Percentiles rank a stretch among this genome's conserved stretches.
Evolutionary conservation across 140 eudicot genomes (phyloP).

Genomic region (Stevia rebaudiana): DNA sequence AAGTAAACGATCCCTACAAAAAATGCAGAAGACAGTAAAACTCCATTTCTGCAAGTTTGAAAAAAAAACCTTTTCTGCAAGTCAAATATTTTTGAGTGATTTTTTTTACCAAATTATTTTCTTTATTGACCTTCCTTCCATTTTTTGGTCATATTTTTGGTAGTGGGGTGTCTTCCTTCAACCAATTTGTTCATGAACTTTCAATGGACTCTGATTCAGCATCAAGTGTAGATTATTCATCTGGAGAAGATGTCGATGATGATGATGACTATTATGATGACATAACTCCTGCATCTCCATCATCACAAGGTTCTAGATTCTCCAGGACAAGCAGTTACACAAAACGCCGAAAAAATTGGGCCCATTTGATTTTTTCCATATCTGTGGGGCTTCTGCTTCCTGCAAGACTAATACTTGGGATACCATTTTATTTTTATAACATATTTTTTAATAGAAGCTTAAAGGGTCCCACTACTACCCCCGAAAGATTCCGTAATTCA

Average conservation of each 20-base stretch:
- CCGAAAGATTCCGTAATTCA: constrained; percentile 27
- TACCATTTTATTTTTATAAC: constrained; percentile 48
- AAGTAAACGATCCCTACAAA: neutral
- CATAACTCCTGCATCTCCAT: constrained; percentile 59
- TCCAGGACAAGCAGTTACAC: constrained; percentile 64
- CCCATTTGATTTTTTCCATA: constrained; percentile 41
- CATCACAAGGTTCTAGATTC: constrained; percentile 60
- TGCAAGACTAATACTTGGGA: constrained; percentile 46
- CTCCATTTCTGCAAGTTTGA: neutral
- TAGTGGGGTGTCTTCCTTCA: constrained; percentile 96
- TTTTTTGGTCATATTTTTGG: neutral
- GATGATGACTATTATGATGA: constrained; percentile 34
- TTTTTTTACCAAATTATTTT: neutral
- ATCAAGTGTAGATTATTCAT: constrained; percentile 72
- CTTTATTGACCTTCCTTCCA: constrained; percentile 11
- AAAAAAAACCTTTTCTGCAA: neutral
- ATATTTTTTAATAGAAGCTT: constrained; percentile 30
- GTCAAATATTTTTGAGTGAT: neutral
- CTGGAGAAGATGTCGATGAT: constrained; percentile 55
- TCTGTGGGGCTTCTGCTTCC: constrained; percentile 68
- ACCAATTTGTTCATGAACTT: constrained; percentile 81
- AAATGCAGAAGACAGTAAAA: neutral
- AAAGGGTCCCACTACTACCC: constrained; percentile 25
- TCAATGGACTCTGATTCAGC: constrained; percentile 80
- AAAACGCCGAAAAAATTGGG: constrained; percentile 40